Evolutionary conservation across 345 rosid genomes (phyloP).

Genomic region (Nephelium lappaceum): DNA sequence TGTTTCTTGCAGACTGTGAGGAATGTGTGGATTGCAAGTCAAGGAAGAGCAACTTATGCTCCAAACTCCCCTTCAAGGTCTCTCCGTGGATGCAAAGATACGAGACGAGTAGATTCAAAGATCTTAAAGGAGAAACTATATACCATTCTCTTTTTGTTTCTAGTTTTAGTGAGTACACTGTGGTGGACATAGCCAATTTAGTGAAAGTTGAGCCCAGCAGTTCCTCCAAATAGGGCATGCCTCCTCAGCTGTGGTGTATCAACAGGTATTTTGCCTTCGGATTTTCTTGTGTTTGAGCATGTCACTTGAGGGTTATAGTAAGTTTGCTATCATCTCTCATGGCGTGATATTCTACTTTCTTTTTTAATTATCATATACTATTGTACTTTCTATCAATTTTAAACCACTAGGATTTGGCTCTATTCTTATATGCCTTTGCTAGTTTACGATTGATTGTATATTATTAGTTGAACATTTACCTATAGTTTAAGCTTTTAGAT

Average conservation of each 20-base stretch:
- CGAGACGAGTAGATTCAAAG: conserved; percentile 74
- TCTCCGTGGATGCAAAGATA: conserved; percentile 87
- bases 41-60: conserved; percentile 73
- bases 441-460: too few relatives aligned
- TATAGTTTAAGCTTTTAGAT: too few relatives aligned
- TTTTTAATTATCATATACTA: too few relatives aligned
- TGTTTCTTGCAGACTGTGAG: conserved; percentile 72
- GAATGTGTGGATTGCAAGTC: conserved; percentile 75
- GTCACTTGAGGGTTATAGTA: neutral
- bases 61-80: conserved; percentile 62
- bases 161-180: conserved; percentile 80
- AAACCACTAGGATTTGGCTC: too few relatives aligned
- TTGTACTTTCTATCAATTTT: too few relatives aligned
- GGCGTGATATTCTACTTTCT: neutral
- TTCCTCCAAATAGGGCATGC: conserved; percentile 77
- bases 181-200: conserved; percentile 66
- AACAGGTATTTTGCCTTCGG: conserved; percentile 50
- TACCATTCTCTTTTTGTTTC: conserved; percentile 78
- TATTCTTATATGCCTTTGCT: too few relatives aligned
- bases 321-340: neutral
- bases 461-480: too few relatives aligned
- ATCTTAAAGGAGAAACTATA: conserved; percentile 60
- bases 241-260: conserved; percentile 90
- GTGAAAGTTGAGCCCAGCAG: conserved; percentile 61
- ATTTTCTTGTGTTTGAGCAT: neutral